Evolutionary conservation across 2,329 filamentous ascomycete species (phyloP).

Genomic region (Sclerotinia spermophila): DNA sequence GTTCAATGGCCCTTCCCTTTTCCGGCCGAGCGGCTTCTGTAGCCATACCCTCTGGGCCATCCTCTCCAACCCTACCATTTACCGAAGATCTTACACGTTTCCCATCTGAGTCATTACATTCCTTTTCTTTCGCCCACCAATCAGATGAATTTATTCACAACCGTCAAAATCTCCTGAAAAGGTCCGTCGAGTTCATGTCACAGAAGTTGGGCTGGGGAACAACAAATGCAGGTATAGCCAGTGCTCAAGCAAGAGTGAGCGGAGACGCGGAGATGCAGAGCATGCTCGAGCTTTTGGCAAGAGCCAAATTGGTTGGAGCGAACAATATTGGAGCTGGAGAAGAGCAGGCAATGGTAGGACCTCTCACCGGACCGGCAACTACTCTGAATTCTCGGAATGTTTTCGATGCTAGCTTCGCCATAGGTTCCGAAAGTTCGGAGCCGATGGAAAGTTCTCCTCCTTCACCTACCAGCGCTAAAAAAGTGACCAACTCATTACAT

Average conservation of each 20-base stretch:
- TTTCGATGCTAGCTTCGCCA: slow-evolving; percentile 78
- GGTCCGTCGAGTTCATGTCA: slow-evolving; percentile 89
- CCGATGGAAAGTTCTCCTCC: slow-evolving; percentile 34
- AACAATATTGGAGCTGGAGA: slow-evolving; percentile 54
- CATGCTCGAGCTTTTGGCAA: slow-evolving; percentile 83
- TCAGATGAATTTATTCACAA: slow-evolving; percentile 89
- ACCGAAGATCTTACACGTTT: slow-evolving; percentile 89
- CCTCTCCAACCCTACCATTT: slow-evolving; percentile 67
- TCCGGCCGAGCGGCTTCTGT: slow-evolving; percentile 43
- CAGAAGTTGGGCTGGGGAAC: slow-evolving; percentile 78
- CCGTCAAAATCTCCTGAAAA: slow-evolving; percentile 87
- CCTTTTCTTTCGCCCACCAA: slow-evolving; percentile 95
- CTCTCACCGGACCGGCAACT: slow-evolving; percentile 76
- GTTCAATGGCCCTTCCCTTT: slow-evolving; percentile 63
- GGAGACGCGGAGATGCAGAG: slow-evolving; percentile 85
- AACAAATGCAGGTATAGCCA: slow-evolving; percentile 71
- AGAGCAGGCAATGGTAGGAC: slow-evolving; percentile 49
- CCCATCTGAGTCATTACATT: slow-evolving; percentile 92
- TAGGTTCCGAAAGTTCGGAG: slow-evolving; percentile 50
- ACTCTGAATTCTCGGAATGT: slow-evolving; percentile 67
- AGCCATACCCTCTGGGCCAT: slow-evolving; percentile 50
- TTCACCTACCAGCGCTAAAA: slow-evolving; percentile 29
- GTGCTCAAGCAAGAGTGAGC: slow-evolving; percentile 75
- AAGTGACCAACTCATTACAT: slow-evolving; percentile 17
- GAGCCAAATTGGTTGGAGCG: slow-evolving; percentile 72